Base-by-base conservation (phyloP, 2,329 filamentous ascomycete species). In the Tetracladium maxilliforme region DNA sequence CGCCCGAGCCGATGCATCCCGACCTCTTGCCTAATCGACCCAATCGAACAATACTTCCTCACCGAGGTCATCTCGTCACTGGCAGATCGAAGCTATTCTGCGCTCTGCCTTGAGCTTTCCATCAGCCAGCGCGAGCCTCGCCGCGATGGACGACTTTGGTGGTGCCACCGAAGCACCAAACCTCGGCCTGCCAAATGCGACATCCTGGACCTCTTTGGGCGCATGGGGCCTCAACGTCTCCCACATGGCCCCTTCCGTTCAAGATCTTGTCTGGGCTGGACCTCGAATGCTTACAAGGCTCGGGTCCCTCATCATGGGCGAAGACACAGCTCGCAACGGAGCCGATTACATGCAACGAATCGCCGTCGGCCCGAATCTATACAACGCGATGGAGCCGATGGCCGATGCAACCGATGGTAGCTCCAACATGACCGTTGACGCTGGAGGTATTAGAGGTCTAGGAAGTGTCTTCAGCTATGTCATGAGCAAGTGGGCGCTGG, bases 401-500 rank as follows among this genome's bases (percentile, higher is more conserved):
- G 24, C 30, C 21, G 7, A 30, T 30, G 12, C 23, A 54, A 23
- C 52, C 58, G 29, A 47, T 51, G 14, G 39, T 45, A 17, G 46
- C 50, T 15, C 33, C 58, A 29, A 43, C 51, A 28, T 58, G 61
- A 6, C 55, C 56, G 16, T 57, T 74, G 33, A 62, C 67, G 6
- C 46, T 70, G 34, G 70, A 74, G 36, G 67, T 14, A 56, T 62
- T 3, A 70, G 75, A 43, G 83, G 79, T 21, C 61, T 94, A 21
- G 80, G 82, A 22, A 84, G 81, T 32, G 71, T 95, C 30, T 86
- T 95, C 50, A 79, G 73, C 39, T 98, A 95, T 50, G 63, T 84
- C 21, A 92, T 81, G 2, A 92, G 82, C 49, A 79, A 79, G 49
- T 95, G 90, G 90, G 86, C 87, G 1, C 56, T 95, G 30, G 74